These are phyloP conservation scores for Leishmania gerbilli DNA, from an alignment of 208 protist species.

Conservation along the genomic window DNA sequence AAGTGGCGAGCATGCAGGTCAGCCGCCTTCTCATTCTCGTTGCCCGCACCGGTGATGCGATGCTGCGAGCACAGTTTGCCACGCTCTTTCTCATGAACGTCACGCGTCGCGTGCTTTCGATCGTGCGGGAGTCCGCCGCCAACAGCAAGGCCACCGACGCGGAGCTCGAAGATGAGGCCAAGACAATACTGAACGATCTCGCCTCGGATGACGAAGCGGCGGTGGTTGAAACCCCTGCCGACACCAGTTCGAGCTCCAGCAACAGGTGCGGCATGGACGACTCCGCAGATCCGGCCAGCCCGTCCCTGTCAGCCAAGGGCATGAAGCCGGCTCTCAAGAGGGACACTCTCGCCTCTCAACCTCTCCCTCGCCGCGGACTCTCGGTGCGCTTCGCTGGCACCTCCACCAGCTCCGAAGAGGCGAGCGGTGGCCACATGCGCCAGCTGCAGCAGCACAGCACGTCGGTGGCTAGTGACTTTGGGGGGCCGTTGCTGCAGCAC, in stretches of 20 bases:
- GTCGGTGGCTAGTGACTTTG: slow-evolving; percentile 16
- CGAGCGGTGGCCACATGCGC: background rate
- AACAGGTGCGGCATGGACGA: slow-evolving; percentile 17
- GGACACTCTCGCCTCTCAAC: background rate
- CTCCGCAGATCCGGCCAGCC: background rate
- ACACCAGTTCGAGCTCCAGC: background rate
- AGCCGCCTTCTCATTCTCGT: slow-evolving; percentile 55
- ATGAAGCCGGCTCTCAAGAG: slow-evolving; percentile 20
- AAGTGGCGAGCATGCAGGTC: slow-evolving; percentile 62
- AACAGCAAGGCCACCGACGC: slow-evolving; percentile 38
- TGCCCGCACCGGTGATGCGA: slow-evolving; percentile 50
- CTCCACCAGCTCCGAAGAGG: background rate
- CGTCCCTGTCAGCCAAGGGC: background rate
- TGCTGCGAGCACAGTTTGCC: slow-evolving; percentile 71
- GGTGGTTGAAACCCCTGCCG: background rate
- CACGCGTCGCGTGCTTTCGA: slow-evolving; percentile 79
- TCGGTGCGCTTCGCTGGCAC: slow-evolving; percentile 37
- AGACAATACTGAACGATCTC: slow-evolving; percentile 37
- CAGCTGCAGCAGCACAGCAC: slow-evolving; percentile 30
- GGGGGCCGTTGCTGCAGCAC: slow-evolving; percentile 38
- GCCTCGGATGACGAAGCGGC: slow-evolving; percentile 17
- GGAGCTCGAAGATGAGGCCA: slow-evolving; percentile 58
- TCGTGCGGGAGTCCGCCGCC: slow-evolving; percentile 67
- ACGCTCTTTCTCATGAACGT: slow-evolving; percentile 86
- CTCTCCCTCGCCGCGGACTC: slow-evolving; percentile 18